A percentile compares a stretch with the other conserved stretches of the same genome.
Conservation (phyloP, 1,284 basidiomycete genomes). For the Sparassis latifolia region DNA sequence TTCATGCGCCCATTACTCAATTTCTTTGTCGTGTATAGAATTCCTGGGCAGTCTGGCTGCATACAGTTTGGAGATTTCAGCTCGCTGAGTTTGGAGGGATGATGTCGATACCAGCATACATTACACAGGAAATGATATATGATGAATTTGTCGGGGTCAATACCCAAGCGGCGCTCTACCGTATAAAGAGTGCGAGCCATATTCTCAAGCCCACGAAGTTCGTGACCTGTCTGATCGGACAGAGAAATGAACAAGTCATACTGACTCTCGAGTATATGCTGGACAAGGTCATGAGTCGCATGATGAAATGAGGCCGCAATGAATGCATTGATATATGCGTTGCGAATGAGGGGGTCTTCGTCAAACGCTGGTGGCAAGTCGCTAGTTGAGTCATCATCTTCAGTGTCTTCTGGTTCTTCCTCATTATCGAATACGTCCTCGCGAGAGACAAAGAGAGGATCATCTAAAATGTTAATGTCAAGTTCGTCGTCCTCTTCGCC, state of each 20-base stretch:
- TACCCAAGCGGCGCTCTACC: constrained; percentile 10
- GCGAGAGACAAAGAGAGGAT: background rate
- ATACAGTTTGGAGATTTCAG: constrained; percentile 1
- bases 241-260: background rate
- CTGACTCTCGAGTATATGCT: background rate
- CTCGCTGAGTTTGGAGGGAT: background rate
- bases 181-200: constrained; percentile 13
- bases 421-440: background rate
- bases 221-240: background rate
- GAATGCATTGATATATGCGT: constrained; percentile 7
- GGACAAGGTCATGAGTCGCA: background rate
- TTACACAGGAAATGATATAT: constrained; percentile 11
- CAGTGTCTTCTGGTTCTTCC: background rate
- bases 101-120: constrained; percentile 9
- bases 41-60: constrained; percentile 1
- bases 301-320: constrained; percentile 4
- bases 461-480: background rate
- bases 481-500: background rate
- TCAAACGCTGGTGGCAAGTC: constrained; percentile 3
- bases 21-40: constrained; percentile 1
- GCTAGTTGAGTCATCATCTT: background rate
- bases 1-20: constrained; percentile 1
- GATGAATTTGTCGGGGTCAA: constrained; percentile 11
- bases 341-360: constrained; percentile 8
- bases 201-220: constrained; percentile 7